Conservation (phyloP, 495 filamentous ascomycete genomes). For the Podospora tetraspora region DNA sequence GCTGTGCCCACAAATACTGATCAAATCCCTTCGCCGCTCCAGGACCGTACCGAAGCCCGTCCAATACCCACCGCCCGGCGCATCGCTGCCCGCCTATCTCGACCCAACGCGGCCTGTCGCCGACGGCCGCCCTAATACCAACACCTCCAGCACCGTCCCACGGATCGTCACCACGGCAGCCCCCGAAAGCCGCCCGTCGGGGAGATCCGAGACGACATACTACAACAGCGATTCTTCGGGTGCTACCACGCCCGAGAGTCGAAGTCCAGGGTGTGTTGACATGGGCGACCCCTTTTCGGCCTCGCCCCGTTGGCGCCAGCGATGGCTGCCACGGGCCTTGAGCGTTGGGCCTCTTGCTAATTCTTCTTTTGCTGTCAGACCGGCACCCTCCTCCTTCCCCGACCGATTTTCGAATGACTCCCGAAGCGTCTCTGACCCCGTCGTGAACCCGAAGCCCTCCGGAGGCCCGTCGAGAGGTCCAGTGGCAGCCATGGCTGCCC, state of each 20-base stretch:
- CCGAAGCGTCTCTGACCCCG: constrained; percentile 33
- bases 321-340: constrained; percentile 9
- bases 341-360: constrained; percentile 22
- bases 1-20: constrained; percentile 37
- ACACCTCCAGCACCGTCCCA: constrained; percentile 23
- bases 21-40: constrained; percentile 22
- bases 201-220: constrained; percentile 28
- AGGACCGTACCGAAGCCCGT: constrained; percentile 38
- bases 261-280: constrained; percentile 32
- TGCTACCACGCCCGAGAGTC: constrained; percentile 28
- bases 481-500: constrained; percentile 30
- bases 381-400: constrained; percentile 26
- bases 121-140: constrained; percentile 28
- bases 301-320: constrained; percentile 15
- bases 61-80: constrained; percentile 39
- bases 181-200: constrained; percentile 22
- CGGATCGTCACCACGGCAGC: constrained; percentile 36
- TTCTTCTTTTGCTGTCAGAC: constrained; percentile 24
- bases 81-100: constrained; percentile 39
- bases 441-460: constrained; percentile 33
- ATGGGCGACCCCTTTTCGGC: constrained; percentile 9
- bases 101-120: constrained; percentile 36
- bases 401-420: constrained; percentile 40
- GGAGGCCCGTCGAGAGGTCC: constrained; percentile 30
- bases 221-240: constrained; percentile 36